Percentiles rank a stretch among this genome's conserved stretches.
Evolutionary conservation across 2,329 filamentous ascomycete species (phyloP).

Genomic region (Raffaelea ambrosiae): DNA sequence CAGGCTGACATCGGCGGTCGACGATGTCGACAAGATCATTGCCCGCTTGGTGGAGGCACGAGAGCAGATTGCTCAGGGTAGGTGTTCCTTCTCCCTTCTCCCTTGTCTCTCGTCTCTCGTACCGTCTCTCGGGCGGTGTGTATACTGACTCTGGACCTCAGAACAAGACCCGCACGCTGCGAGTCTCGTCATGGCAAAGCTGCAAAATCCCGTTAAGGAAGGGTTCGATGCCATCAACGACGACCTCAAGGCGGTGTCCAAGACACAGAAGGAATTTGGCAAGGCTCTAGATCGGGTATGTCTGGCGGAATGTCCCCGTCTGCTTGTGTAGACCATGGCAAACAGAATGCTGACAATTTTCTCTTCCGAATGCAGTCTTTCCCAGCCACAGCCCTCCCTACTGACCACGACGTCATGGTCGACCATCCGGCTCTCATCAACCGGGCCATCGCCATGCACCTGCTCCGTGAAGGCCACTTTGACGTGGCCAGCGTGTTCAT

Average conservation of each 20-base stretch:
- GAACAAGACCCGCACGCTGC: slow-evolving; percentile 59
- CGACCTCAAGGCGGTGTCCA: slow-evolving; percentile 74
- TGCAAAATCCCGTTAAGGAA: slow-evolving; percentile 78
- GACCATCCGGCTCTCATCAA: slow-evolving; percentile 73
- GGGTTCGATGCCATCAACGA: slow-evolving; percentile 73
- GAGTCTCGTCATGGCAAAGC: slow-evolving; percentile 66
- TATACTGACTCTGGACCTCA: slow-evolving; percentile 8
- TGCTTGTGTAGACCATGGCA: background rate
- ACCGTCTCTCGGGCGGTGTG: background rate
- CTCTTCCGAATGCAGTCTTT: slow-evolving; percentile 17
- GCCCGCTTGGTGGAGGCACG: slow-evolving; percentile 66
- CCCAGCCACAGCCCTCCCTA: slow-evolving; percentile 55
- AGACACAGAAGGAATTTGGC: slow-evolving; percentile 72
- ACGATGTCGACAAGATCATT: slow-evolving; percentile 78
- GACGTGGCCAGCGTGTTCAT: slow-evolving; percentile 79
- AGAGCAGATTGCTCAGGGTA: slow-evolving; percentile 64
- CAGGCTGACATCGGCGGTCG: slow-evolving; percentile 61
- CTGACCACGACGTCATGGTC: slow-evolving; percentile 72
- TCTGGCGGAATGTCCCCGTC: background rate
- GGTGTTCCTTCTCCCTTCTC: slow-evolving; percentile 5
- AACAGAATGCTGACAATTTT: background rate
- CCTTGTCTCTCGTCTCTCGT: slow-evolving; percentile 1
- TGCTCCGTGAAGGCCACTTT: slow-evolving; percentile 91
- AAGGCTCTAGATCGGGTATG: slow-evolving; percentile 75
- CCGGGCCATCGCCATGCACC: slow-evolving; percentile 90